These are phyloP conservation scores for Kuraishia cidri DNA, from an alignment of 805 yeast species.

Conservation along the genomic window DNA sequence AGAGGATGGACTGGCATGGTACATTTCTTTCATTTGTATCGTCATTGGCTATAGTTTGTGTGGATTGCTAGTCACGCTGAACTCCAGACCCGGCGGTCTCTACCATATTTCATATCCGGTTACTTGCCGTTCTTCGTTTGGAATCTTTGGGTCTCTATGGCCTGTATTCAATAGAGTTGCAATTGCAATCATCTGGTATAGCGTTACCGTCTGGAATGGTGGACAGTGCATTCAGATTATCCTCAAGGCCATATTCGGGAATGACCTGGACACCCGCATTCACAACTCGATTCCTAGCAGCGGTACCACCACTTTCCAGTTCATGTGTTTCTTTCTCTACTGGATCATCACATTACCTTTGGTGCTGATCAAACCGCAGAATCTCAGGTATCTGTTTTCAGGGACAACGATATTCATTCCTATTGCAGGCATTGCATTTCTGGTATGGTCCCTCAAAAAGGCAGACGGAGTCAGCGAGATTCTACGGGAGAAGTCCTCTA, in stretches of 20 bases:
- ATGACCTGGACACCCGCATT: constrained; percentile 41
- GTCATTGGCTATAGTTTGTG: constrained; percentile 70
- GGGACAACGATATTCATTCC: constrained; percentile 65
- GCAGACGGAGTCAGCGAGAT: constrained; percentile 63
- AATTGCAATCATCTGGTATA: constrained; percentile 67
- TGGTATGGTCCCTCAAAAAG: constrained; percentile 66
- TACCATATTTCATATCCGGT: constrained; percentile 75
- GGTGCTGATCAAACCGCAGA: constrained; percentile 66
- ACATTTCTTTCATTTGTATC: constrained; percentile 76
- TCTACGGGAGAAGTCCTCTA: constrained; percentile 34
- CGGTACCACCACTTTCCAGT: constrained; percentile 56
- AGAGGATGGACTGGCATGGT: constrained; percentile 62
- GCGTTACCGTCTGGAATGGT: constrained; percentile 68
- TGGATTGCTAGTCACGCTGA: constrained; percentile 46
- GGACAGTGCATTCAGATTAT: constrained; percentile 64
- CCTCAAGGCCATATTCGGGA: constrained; percentile 60
- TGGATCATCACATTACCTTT: constrained; percentile 66
- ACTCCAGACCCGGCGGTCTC: constrained; percentile 61
- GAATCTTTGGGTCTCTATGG: constrained; percentile 70
- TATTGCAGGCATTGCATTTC: constrained; percentile 62
- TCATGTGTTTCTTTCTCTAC: constrained; percentile 61
- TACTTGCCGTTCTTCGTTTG: constrained; percentile 57
- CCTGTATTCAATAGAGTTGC: constrained; percentile 64
- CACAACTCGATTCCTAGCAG: constrained; percentile 35
- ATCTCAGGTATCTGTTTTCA: constrained; percentile 65